Evolutionary conservation across 306 rosid genomes (phyloP).

Genomic region (Leucaena leucocephala): DNA sequence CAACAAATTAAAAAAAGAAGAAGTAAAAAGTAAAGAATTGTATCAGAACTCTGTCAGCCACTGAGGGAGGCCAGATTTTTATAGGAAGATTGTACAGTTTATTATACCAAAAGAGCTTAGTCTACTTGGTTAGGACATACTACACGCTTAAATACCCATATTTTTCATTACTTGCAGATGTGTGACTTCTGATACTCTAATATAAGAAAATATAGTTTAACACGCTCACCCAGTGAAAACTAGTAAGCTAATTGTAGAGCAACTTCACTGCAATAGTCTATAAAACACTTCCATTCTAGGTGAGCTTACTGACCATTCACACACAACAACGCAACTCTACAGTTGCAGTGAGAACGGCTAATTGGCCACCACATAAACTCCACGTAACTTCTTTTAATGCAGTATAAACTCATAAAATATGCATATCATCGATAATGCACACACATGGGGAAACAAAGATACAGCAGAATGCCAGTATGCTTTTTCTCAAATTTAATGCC

Average conservation of each 20-base stretch:
- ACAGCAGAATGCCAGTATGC: not conserved
- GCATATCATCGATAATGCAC: not conserved
- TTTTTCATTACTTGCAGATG: no score
- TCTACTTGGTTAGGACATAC: no score
- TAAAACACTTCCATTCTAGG: constrained; percentile 43
- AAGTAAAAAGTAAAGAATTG: not conserved
- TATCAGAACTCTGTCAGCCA: not conserved
- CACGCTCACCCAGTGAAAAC: constrained; percentile 37
- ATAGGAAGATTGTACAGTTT: no score
- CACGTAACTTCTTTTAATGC: not conserved
- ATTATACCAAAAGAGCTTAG: no score
- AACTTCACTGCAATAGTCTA: constrained; percentile 37
- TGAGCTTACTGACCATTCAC: constrained; percentile 76
- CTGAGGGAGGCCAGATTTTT: not conserved
- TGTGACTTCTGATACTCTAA: not conserved
- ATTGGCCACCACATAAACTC: constrained; percentile 51
- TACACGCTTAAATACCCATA: no score
- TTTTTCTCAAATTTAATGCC: not conserved
- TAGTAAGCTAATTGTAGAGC: constrained; percentile 4
- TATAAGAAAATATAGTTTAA: constrained; percentile 30
- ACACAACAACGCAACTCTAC: constrained; percentile 9
- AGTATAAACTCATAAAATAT: not conserved
- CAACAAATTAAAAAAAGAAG: not conserved
- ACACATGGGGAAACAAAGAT: not conserved
- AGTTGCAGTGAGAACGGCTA: constrained; percentile 56